Evolutionary conservation across 768 basidiomycete species (phyloP).

Genomic region (Psilocybe tampanensis): DNA sequence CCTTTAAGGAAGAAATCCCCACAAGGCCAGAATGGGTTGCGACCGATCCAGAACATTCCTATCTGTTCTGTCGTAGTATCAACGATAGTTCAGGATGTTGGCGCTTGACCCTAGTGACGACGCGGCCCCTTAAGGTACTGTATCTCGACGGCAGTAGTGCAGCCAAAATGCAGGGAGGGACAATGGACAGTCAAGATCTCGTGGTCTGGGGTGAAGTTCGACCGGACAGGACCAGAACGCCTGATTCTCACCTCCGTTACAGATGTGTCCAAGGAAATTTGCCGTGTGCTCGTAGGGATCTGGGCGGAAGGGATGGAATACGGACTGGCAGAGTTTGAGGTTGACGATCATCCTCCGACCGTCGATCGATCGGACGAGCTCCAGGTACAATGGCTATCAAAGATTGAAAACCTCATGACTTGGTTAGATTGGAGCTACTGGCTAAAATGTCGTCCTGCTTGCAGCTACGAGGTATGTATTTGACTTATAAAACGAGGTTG

Average conservation of each 20-base stretch:
- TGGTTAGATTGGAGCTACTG: constrained; percentile 60
- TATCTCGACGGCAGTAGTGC: constrained; percentile 26
- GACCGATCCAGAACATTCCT: constrained; percentile 41
- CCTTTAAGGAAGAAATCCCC: constrained; percentile 26
- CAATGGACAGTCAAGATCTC: constrained; percentile 38
- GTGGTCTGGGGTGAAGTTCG: constrained; percentile 25
- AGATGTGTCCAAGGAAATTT: too few species aligned
- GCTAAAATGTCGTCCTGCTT: constrained; percentile 49
- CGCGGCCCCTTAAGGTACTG: too few species aligned
- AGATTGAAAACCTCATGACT: constrained; percentile 31
- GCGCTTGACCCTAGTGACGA: too few species aligned
- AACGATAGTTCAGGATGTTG: too few species aligned
- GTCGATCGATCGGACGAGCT: too few species aligned
- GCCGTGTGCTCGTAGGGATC: too few species aligned
- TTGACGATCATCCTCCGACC: not conserved
- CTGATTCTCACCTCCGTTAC: too few species aligned
- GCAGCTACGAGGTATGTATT: constrained; percentile 45
- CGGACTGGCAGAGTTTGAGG: too few species aligned
- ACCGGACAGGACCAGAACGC: too few species aligned
- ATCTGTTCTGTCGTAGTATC: not conserved
- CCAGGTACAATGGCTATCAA: constrained; percentile 15
- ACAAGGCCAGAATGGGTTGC: constrained; percentile 37
- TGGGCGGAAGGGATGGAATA: too few species aligned
- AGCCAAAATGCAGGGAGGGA: not conserved
- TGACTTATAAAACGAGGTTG: too few species aligned